Evolutionary conservation across 768 basidiomycete genomes (phyloP).

Genomic region (Psilocybe cubensis): DNA sequence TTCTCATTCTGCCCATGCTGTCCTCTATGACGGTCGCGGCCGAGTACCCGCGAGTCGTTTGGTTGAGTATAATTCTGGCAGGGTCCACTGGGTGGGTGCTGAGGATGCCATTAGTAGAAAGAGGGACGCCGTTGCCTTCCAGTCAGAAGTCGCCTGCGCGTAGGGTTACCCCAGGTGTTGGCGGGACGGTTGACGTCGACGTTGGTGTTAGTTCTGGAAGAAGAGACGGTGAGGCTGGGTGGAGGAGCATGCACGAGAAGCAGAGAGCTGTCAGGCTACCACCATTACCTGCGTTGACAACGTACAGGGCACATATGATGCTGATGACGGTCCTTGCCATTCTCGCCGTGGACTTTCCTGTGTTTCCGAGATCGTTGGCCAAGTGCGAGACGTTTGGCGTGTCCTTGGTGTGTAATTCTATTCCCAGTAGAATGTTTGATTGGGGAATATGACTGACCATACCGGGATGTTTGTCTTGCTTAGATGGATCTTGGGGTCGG

Average conservation of each 20-base stretch:
- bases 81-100: conserved; percentile 49
- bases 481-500: conserved; percentile 99
- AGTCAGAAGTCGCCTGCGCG: conserved; percentile 26
- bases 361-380: conserved; percentile 86
- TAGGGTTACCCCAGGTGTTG: neutral
- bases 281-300: conserved; percentile 78
- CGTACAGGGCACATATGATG: conserved; percentile 95
- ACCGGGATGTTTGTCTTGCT: neutral
- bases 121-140: conserved; percentile 58
- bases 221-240: neutral
- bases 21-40: conserved; percentile 83
- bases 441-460: neutral
- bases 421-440: neutral
- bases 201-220: no score
- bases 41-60: conserved; percentile 42
- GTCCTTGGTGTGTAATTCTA: conserved; percentile 68
- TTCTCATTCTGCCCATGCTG: conserved; percentile 79
- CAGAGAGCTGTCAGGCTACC: conserved; percentile 26
- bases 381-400: conserved; percentile 96
- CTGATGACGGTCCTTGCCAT: conserved; percentile 89
- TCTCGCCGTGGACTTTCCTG: conserved; percentile 92
- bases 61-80: conserved; percentile 54
- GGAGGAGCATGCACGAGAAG: neutral
- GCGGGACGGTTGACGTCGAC: no score
- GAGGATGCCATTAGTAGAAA: conserved; percentile 42